Base-by-base conservation (phyloP, 2,329 filamentous ascomycete species). In the Cladosporium oxysporum region DNA sequence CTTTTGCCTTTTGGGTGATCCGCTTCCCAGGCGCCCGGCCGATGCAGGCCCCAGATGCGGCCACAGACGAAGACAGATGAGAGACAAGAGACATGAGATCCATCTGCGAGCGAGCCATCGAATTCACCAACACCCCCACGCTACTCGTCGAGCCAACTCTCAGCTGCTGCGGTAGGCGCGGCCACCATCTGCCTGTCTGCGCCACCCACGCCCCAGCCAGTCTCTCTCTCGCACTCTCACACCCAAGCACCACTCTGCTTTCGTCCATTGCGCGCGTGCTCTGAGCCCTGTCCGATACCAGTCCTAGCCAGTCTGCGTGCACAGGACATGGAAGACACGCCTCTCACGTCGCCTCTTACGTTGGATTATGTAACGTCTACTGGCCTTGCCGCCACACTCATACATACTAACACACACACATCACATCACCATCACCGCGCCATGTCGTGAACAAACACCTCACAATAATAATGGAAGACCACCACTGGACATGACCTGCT, bases 121-220 rank as follows among this genome's bases (percentile, higher is more conserved):
- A 1, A 47, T 47, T 47, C 41, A 47, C 52, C 12, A 29, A 33
- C 26, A 62, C 60, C 60, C 60, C 60, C 60, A 62, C 60, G 60
- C 60, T 62, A 62, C 21, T 5, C 14, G 18, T 26, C 47, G 26
- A 61, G 58, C 59, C n/a, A 26, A 28, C 21, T 50, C 21, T 50
- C 58, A 61, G 58, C 59, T 62, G 59, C 59, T 37, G 59, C 59
- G 59, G 44, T 62, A 55, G 61, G 44, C 61, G 61, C 61, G 50
- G 61, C n/a, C 41, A 47, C n/a, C 41, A 21, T 21, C 21, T 21
- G 41, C 41, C n/a, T 35, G 33, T 55, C 33, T 60, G 37, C 29
- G 52, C 52, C 52, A 31, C 55, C 33, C 55, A 53, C 49, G 49
- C 41, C 55, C 31, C 55, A 35, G n/a, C 31, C 55, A 41, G 52